These are phyloP conservation scores for Salpingoeca rosetta DNA, from an alignment of 78 protist species.

Conservation along the genomic window DNA sequence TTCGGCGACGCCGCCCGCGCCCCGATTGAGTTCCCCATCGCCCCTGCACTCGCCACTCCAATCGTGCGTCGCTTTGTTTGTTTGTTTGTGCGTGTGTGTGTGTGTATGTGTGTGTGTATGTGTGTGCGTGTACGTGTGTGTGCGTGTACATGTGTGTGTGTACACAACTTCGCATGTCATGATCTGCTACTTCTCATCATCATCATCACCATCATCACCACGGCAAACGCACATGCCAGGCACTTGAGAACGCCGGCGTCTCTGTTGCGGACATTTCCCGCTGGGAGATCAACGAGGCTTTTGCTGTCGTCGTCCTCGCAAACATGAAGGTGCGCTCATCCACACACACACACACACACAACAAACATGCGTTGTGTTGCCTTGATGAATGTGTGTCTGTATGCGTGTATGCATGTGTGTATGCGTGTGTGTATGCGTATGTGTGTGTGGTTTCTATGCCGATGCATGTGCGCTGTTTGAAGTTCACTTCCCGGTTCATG, in stretches of 20 bases:
- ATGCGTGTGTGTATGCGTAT: too few relatives aligned
- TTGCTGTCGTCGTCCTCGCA: constrained; percentile 80
- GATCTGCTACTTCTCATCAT: constrained; percentile 6
- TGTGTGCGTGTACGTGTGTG: not conserved
- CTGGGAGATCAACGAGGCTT: constrained; percentile 94
- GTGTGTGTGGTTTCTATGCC: not conserved
- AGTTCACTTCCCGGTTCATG: not conserved
- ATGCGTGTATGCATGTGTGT: too few relatives aligned
- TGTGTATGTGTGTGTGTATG: constrained; percentile 5
- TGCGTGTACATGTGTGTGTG: constrained; percentile 9
- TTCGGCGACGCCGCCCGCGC: constrained; percentile 87
- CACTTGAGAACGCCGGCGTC: constrained; percentile 7
- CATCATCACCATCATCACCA: not conserved
- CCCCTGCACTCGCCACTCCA: constrained; percentile 81
- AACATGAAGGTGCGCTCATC: constrained; percentile 51
- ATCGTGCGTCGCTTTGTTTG: too few relatives aligned
- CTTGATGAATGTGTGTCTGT: too few relatives aligned
- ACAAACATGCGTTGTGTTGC: too few relatives aligned
- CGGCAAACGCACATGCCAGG: too few relatives aligned
- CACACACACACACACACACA: too few relatives aligned
- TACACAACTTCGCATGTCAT: constrained; percentile 3
- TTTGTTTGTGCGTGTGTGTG: too few relatives aligned
- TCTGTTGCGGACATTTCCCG: constrained; percentile 46
- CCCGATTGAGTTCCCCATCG: constrained; percentile 80
- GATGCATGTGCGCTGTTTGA: not conserved